These are phyloP conservation scores for Beauveria pseudobassiana DNA, from an alignment of 2,329 filamentous ascomycete species.

Conservation along the genomic window DNA sequence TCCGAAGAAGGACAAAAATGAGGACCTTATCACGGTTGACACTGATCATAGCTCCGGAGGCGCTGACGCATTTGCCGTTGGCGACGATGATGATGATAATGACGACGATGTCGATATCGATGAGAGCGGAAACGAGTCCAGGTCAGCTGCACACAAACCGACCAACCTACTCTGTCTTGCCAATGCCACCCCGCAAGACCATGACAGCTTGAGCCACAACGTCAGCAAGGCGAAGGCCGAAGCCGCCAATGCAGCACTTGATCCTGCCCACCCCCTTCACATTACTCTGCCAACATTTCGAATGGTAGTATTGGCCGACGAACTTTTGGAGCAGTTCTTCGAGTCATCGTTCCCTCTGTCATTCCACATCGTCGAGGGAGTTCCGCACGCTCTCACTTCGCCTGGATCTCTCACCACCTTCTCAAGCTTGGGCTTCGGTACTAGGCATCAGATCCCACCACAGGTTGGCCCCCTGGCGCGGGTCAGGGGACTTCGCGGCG, in stretches of 20 bases:
- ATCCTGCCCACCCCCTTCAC: constrained; percentile 86
- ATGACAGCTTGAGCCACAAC: constrained; percentile 11
- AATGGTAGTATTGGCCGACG: constrained; percentile 96
- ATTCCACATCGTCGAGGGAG: constrained; percentile 73
- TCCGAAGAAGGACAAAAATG: constrained; percentile 44
- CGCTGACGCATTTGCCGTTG: constrained; percentile 60
- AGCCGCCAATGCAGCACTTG: constrained; percentile 80
- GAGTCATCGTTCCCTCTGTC: constrained; percentile 91
- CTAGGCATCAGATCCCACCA: constrained; percentile 31
- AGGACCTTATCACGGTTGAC: constrained; percentile 15
- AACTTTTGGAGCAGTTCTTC: constrained; percentile 93
- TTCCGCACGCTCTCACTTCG: constrained; percentile 27
- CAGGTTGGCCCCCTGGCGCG: constrained; percentile 36
- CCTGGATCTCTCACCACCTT: constrained; percentile 71
- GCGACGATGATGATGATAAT: constrained; percentile 58
- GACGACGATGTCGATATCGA: constrained; percentile 46
- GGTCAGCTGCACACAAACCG: constrained; percentile 20
- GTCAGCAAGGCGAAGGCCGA: constrained; percentile 55
- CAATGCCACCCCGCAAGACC: constrained; percentile 33
- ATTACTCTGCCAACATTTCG: constrained; percentile 97
- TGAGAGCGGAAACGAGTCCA: constrained; percentile 36
- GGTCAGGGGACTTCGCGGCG: constrained; percentile 77
- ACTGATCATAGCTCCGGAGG: constrained; percentile 25
- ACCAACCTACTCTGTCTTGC: background rate
- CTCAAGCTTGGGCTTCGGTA: constrained; percentile 58